Evolutionary conservation across 2,329 filamentous ascomycete species (phyloP), one percentile per base, ranked within the genome.

Genomic region (Aspergillus melleus): DNA sequence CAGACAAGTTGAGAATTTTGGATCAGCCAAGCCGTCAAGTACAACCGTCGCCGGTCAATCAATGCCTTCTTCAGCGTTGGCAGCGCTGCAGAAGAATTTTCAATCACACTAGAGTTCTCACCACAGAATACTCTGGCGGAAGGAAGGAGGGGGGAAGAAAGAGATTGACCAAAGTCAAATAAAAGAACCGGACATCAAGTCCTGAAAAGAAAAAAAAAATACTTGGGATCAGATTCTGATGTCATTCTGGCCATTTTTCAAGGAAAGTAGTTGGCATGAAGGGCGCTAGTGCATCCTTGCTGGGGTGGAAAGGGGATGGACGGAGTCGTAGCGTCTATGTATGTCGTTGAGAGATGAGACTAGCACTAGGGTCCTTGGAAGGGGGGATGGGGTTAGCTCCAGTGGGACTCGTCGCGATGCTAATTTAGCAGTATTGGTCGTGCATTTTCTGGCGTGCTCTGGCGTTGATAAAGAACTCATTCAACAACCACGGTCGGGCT

Each of bases 201-300:
- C 19, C 20, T 12, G 8, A 5, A 24, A 22, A 32, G n/a, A 20
- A 22, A 50, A 10, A 24, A 24, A 32, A 20, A 22, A 53, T 39
- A 39, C 49, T 19, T 57, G 30, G 11, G 32, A 22, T 52, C 4
- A 22, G 22, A 53, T 46, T 36, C 36, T 58, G 55, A 58, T 58
- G 55, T 58, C 49, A 58, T 58, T 12, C n/a, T 30, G 24, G 20
- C 10, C 16, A n/a, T 8, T 20, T 58, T 58, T 49, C 49, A 52
- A 52, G 55, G 50, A 58, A 58, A 49, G 22, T 36, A 42, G 54
- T 32, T 57, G 36, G 32, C 30, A 16, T 19, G 30, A 51, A 53
- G 8, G 36, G 36, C 39, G 26, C 50, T 47, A 52, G 20, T 44
- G 24, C 14, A 22, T 29, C 50, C 55, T 49, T 29, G 46, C 42